Evolutionary conservation across 495 filamentous ascomycete genomes (phyloP).

Genomic region (Annulohypoxylon stygium): DNA sequence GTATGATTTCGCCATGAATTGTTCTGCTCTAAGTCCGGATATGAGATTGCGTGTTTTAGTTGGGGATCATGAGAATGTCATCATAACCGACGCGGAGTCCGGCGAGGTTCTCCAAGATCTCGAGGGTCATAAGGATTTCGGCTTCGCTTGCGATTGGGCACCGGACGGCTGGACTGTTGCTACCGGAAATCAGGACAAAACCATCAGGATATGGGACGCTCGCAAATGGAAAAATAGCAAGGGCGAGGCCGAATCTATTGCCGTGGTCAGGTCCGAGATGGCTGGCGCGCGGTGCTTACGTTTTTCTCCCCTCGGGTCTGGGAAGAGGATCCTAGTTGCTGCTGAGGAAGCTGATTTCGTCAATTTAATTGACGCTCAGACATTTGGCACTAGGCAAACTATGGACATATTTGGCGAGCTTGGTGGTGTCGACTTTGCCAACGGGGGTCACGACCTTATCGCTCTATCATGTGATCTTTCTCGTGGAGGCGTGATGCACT

Average conservation of each 20-base stretch:
- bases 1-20: slow-evolving; percentile 82
- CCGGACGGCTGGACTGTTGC: slow-evolving; percentile 89
- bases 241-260: slow-evolving; percentile 63
- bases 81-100: slow-evolving; percentile 64
- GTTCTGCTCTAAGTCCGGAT: slow-evolving; percentile 83
- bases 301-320: slow-evolving; percentile 84
- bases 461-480: slow-evolving; percentile 80
- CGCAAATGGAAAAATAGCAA: slow-evolving; percentile 72
- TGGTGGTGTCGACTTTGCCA: slow-evolving; percentile 78
- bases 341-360: slow-evolving; percentile 89
- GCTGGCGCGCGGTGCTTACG: slow-evolving; percentile 81
- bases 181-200: slow-evolving; percentile 90
- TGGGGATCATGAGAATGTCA: slow-evolving; percentile 61
- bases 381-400: slow-evolving; percentile 75
- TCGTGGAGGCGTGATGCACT: slow-evolving; percentile 84
- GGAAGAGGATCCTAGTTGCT: slow-evolving; percentile 78
- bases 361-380: slow-evolving; percentile 79
- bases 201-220: slow-evolving; percentile 87
- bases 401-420: slow-evolving; percentile 90
- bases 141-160: slow-evolving; percentile 93
- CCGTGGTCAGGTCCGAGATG: slow-evolving; percentile 78
- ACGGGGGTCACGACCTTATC: slow-evolving; percentile 77
- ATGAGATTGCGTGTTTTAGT: slow-evolving; percentile 84
- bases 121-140: slow-evolving; percentile 80
- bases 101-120: slow-evolving; percentile 66